Evolutionary conservation across 176 grass and related monocot species (phyloP).

Genomic region (Tillandsia leiboldiana): DNA sequence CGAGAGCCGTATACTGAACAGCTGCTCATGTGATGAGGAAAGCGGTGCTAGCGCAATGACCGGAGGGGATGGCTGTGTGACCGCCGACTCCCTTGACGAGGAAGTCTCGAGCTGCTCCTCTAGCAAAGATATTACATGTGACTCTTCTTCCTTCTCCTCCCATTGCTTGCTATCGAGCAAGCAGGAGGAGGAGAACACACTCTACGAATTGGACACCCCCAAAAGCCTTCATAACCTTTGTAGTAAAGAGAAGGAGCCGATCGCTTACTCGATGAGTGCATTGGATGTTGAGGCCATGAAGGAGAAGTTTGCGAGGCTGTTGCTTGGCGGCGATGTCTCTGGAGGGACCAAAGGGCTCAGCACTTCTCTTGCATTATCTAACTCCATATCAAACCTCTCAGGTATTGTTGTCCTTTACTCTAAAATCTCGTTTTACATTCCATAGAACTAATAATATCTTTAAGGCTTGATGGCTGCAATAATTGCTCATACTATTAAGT

Average conservation of each 20-base stretch:
- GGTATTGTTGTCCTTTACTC: slow-evolving; percentile 26
- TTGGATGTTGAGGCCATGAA: slow-evolving; percentile 84
- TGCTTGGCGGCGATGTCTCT: slow-evolving; percentile 83
- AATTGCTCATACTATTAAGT: no score
- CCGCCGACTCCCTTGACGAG: slow-evolving; percentile 67
- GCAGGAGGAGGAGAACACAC: slow-evolving; percentile 48
- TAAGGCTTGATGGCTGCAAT: no score
- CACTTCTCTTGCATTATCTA: slow-evolving; percentile 74
- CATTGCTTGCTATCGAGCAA: slow-evolving; percentile 42
- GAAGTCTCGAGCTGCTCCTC: slow-evolving; percentile 89
- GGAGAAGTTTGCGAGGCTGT: slow-evolving; percentile 72
- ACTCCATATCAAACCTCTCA: slow-evolving; percentile 82
- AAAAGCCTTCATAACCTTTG: slow-evolving; percentile 41
- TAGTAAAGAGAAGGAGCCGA: slow-evolving; percentile 56
- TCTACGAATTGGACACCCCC: slow-evolving; percentile 44
- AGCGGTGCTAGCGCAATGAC: slow-evolving; percentile 52
- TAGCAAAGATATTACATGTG: slow-evolving; percentile 50
- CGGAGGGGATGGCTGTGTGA: slow-evolving; percentile 45
- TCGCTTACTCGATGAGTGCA: slow-evolving; percentile 52
- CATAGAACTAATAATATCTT: no score
- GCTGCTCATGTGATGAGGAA: slow-evolving; percentile 61
- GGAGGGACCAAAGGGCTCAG: slow-evolving; percentile 65
- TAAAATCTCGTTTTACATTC: background rate
- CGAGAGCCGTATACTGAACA: slow-evolving; percentile 71
- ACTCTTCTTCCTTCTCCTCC: slow-evolving; percentile 54